A percentile compares a stretch with the other conserved stretches of the same genome.
Conservation (phyloP, 2,329 filamentous ascomycete species). For the Fusarium transvaalense region DNA sequence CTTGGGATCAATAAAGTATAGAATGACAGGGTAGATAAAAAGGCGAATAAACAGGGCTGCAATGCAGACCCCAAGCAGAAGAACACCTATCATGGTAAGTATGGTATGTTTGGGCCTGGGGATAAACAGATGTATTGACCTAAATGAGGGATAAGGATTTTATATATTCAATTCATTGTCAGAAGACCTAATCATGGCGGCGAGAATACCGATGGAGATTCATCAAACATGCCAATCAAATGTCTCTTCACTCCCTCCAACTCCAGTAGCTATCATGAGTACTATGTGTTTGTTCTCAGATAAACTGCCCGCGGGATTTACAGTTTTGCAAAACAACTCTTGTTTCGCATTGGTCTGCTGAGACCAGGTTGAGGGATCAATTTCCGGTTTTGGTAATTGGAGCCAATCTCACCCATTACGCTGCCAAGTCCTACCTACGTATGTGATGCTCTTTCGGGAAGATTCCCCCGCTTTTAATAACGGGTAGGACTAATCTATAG, state of each 20-base stretch:
- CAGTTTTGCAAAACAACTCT: too few species aligned
- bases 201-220: neutral
- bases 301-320: neutral
- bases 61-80: constrained; percentile 10
- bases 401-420: too few species aligned
- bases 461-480: too few species aligned
- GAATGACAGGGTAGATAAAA: constrained; percentile 33
- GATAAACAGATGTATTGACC: too few species aligned
- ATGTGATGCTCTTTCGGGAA: neutral
- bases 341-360: too few species aligned
- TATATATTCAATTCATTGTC: neutral
- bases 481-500: too few species aligned
- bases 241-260: neutral
- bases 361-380: neutral
- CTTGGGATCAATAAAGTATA: constrained; percentile 53
- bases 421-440: neutral
- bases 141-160: neutral
- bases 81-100: constrained; percentile 8
- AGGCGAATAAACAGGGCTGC: constrained; percentile 24
- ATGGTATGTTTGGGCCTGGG: too few species aligned
- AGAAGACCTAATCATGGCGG: neutral
- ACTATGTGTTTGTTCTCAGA: too few species aligned
- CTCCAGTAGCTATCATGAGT: too few species aligned
- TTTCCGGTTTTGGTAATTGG: neutral
- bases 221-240: neutral